Base-by-base conservation (phyloP, 352 stramenopile genomes). In the Lagenidium giganteum region DNA sequence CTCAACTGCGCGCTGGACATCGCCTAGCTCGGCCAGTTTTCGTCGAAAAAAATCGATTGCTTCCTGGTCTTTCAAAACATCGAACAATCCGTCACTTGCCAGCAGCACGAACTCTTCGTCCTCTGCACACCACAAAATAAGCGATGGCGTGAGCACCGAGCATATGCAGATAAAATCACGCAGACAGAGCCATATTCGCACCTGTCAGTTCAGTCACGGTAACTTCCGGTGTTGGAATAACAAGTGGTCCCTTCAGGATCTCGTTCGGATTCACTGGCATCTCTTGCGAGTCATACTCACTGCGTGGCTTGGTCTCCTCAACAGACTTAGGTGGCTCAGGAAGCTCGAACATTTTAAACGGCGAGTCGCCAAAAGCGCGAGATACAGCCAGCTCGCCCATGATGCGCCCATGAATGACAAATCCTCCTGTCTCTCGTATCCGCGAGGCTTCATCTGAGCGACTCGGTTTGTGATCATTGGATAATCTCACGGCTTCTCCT, bases 391-490 rank as follows among this genome's bases (percentile, higher is more conserved):
- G 58, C 50, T 93, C 78, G 21, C 81, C 81, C 94, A 98, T 98
- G 37, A 99, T 95, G 37, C 95, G 86, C 25, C 81, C 81, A 30
- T 93, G 77, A 35, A 93, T 91, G 20, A 93, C 80, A 69, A 93
- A 91, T 1, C 78, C 88, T 1, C 94, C 94, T 5, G 93, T 96
- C n/a, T 96, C 89, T 33, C 93, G 72, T 70, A 96, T 96, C 39
- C 96, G 80, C 51, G 96, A 88, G 5, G 93, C 90, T 64, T 99
- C 96, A 54, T 99, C 96, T 3, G 57, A 43, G 14, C 81, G 73
- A 64, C 70, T 85, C 12, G 96, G 95, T 65, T 98, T 99, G 66
- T 99, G 96, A 58, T 99, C 96, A 44, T 96, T 96, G 13, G 93
- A 98, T 11, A 98, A 68, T 47, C 95, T 86, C 16, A 95, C 71